Percentiles rank a stretch among this genome's conserved stretches.
phyloP scores from a whole-genome alignment of 768 basidiomycete genomes.

The Nidula microcarpa region DNA sequence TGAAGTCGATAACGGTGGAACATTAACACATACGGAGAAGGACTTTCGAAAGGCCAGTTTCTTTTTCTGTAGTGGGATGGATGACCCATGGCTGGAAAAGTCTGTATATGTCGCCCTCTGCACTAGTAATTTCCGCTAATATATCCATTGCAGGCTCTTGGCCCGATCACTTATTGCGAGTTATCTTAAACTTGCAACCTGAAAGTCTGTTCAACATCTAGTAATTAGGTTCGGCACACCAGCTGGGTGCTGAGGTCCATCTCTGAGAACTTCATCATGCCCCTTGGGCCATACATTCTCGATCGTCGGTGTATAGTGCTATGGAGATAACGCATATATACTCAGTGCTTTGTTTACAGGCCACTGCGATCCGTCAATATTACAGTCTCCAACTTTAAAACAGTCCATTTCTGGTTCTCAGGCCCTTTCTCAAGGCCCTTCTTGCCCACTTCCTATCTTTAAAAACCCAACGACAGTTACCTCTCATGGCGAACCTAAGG shows the following conservation, averaged over 20 bases:
- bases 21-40: slow-evolving; percentile 22
- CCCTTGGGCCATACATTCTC: slow-evolving; percentile 30
- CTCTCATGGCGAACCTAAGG: no score
- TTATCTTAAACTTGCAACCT: background rate
- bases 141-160: slow-evolving; percentile 15
- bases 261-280: slow-evolving; percentile 28
- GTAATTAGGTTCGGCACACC: slow-evolving; percentile 30
- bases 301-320: slow-evolving; percentile 21
- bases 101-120: slow-evolving; percentile 8
- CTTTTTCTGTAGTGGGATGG: slow-evolving; percentile 32
- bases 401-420: no score
- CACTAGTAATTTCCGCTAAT: background rate
- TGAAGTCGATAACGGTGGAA: slow-evolving; percentile 31
- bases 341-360: slow-evolving; percentile 8
- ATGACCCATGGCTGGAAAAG: slow-evolving; percentile 34
- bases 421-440: no score
- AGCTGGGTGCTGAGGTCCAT: slow-evolving; percentile 32
- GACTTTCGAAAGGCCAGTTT: slow-evolving; percentile 30
- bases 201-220: background rate
- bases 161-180: slow-evolving; percentile 25
- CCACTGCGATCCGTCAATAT: slow-evolving; percentile 12
- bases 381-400: background rate
- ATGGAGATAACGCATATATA: slow-evolving; percentile 12
- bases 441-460: no score
- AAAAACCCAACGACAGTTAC: no score